Evolutionary conservation across 495 filamentous ascomycete genomes (phyloP).

Genomic region (Cudoniella acicularis): DNA sequence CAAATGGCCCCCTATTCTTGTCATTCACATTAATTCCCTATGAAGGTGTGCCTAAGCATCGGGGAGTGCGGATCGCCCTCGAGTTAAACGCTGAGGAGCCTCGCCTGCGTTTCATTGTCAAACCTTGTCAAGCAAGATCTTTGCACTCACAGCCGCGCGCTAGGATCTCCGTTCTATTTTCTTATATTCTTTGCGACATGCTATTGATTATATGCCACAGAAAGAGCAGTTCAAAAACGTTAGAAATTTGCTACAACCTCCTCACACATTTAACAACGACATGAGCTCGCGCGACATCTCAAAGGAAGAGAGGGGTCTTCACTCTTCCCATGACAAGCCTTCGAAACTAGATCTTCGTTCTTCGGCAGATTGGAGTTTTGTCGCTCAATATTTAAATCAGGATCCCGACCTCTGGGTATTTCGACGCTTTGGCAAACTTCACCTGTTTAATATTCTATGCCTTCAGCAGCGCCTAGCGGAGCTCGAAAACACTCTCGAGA

Average conservation of each 20-base stretch:
- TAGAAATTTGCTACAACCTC: not conserved
- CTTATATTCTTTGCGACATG: conserved; percentile 1
- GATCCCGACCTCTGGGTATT: conserved; percentile 18
- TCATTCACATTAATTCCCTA: not conserved
- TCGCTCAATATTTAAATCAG: conserved; percentile 4
- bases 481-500: conserved; percentile 11
- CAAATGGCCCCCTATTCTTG: not conserved
- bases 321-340: not conserved
- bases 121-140: not conserved
- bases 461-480: conserved; percentile 9
- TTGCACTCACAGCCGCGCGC: not conserved
- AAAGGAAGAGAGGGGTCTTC: conserved; percentile 1
- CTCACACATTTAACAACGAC: not conserved
- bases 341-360: not conserved
- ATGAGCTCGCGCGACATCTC: conserved; percentile 1
- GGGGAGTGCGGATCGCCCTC: not conserved
- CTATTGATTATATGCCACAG: not conserved
- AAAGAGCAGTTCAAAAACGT: not conserved
- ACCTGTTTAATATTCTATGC: conserved; percentile 14
- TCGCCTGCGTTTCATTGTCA: conserved; percentile 1
- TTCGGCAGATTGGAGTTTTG: not conserved
- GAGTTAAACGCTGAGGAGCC: conserved; percentile 2
- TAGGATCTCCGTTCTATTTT: conserved; percentile 1
- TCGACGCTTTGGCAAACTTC: conserved; percentile 15
- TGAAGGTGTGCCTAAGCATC: not conserved